Evolutionary conservation across 1,139 yeast species (phyloP).

Genomic region (Ogataea hybrid): DNA sequence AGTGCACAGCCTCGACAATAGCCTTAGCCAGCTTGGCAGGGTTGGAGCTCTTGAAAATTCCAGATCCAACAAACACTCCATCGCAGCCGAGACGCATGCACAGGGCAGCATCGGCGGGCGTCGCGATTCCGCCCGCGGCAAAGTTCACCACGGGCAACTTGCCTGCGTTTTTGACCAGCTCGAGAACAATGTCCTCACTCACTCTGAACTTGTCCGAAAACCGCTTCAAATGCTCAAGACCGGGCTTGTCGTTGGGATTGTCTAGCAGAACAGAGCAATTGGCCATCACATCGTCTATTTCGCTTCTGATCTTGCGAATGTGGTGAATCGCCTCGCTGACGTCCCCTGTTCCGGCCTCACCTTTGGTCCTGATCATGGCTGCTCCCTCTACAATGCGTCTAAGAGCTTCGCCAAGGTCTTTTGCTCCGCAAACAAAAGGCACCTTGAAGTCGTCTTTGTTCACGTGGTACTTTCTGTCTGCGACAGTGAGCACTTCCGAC

Average conservation of each 20-base stretch:
- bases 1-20: slow-evolving; percentile 79
- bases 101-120: slow-evolving; percentile 87
- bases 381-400: slow-evolving; percentile 84
- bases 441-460: slow-evolving; percentile 59
- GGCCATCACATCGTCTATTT: slow-evolving; percentile 49
- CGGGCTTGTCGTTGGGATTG: slow-evolving; percentile 29
- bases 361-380: slow-evolving; percentile 85
- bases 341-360: slow-evolving; percentile 91
- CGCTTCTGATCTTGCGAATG: slow-evolving; percentile 55
- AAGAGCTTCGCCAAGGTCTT: slow-evolving; percentile 80
- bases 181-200: slow-evolving; percentile 51
- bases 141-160: slow-evolving; percentile 82
- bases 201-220: slow-evolving; percentile 63
- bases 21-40: slow-evolving; percentile 78
- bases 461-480: slow-evolving; percentile 70
- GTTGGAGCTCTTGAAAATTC: slow-evolving; percentile 74
- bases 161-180: slow-evolving; percentile 52
- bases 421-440: slow-evolving; percentile 88
- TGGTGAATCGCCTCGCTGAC: slow-evolving; percentile 84
- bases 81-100: slow-evolving; percentile 92
- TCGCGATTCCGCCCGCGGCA: slow-evolving; percentile 90
- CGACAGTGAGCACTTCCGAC: slow-evolving; percentile 81
- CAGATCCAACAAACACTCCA: slow-evolving; percentile 90
- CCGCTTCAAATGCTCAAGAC: slow-evolving; percentile 38
- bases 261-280: slow-evolving; percentile 32